These are phyloP conservation scores for Aspergillus neotritici DNA, from an alignment of 2,329 filamentous ascomycete species.

Conservation along the genomic window DNA sequence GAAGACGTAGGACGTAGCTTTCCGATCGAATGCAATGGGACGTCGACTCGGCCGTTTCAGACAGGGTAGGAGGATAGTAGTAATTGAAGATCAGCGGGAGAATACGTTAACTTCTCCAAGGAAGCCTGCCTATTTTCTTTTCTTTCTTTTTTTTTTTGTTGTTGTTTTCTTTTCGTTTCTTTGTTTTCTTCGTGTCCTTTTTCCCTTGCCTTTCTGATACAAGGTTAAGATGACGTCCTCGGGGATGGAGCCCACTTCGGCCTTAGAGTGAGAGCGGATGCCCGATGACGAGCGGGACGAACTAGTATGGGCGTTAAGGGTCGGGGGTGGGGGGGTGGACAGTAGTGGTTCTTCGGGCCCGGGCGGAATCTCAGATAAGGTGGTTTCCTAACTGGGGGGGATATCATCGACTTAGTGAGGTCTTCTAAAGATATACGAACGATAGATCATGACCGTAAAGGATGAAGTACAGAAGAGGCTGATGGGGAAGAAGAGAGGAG, in stretches of 20 bases:
- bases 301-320: constrained; percentile 7
- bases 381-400: constrained; percentile 5
- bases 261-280: constrained; percentile 17
- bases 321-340: constrained; percentile 7
- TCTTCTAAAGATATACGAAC: too few species aligned
- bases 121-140: constrained; percentile 5
- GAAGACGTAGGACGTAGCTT: constrained; percentile 14
- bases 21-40: constrained; percentile 12
- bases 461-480: background rate
- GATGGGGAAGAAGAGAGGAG: background rate
- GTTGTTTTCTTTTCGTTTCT: too few species aligned
- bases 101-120: constrained; percentile 15
- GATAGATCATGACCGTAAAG: too few species aligned
- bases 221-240: too few species aligned
- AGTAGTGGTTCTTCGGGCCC: constrained; percentile 8
- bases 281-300: constrained; percentile 16
- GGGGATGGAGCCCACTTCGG: constrained; percentile 7
- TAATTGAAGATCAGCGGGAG: constrained; percentile 9
- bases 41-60: constrained; percentile 9
- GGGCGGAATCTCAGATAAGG: constrained; percentile 17
- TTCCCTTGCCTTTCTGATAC: too few species aligned
- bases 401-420: too few species aligned
- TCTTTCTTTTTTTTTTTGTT: background rate
- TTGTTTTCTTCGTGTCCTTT: too few species aligned
- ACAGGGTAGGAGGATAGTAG: constrained; percentile 8